A percentile compares a stretch with the other conserved stretches of the same genome.
These are phyloP conservation scores for Lentinula boryana DNA, from an alignment of 768 basidiomycete species.

Conservation along the genomic window DNA sequence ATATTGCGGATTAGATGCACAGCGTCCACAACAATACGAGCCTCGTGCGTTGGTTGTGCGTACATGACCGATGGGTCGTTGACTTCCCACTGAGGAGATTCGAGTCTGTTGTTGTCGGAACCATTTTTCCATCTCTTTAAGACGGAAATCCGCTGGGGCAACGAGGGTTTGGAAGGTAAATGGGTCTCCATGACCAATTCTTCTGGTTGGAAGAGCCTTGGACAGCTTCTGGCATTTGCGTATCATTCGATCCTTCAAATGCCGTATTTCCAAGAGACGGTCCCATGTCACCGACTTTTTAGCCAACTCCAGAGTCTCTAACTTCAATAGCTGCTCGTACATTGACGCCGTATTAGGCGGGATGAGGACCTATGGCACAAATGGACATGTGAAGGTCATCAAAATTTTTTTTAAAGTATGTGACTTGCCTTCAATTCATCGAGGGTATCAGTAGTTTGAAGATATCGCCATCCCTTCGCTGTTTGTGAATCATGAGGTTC, in stretches of 20 bases:
- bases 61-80: neutral
- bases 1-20: constrained; percentile 1
- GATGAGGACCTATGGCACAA: constrained; percentile 50
- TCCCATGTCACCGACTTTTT: constrained; percentile 57
- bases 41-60: neutral
- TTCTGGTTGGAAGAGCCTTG: constrained; percentile 33
- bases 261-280: constrained; percentile 67
- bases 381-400: constrained; percentile 5
- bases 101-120: constrained; percentile 32
- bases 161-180: constrained; percentile 59
- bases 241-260: constrained; percentile 77
- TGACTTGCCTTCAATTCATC: constrained; percentile 62
- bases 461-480: constrained; percentile 58
- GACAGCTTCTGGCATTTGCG: constrained; percentile 69
- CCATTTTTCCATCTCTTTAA: constrained; percentile 81
- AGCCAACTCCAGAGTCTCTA: constrained; percentile 55
- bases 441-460: constrained; percentile 72
- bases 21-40: neutral
- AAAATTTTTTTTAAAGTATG: neutral
- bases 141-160: constrained; percentile 65
- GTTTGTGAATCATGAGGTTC: constrained; percentile 59
- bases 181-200: constrained; percentile 28
- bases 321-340: constrained; percentile 60
- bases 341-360: constrained; percentile 62
- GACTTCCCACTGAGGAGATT: neutral